A percentile compares a stretch with the other conserved stretches of the same genome.
phyloP scores from a whole-genome alignment of 2,329 filamentous ascomycete species.

The Cyphellophora europaea region DNA sequence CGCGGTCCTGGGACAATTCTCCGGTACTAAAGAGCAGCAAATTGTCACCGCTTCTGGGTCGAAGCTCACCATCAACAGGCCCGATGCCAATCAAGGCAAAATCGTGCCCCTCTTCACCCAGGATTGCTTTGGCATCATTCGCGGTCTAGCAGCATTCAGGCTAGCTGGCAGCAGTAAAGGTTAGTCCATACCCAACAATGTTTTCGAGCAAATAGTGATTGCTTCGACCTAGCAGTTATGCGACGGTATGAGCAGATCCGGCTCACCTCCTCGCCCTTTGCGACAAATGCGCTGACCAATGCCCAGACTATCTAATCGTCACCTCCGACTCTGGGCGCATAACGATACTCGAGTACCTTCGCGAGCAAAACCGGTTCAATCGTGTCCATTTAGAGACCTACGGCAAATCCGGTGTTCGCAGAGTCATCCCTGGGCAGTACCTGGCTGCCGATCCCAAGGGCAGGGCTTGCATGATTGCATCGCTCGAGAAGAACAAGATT shows the following conservation, averaged over 20 bases:
- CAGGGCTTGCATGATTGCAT: slow-evolving; percentile 86
- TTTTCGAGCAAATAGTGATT: neutral
- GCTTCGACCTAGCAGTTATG: neutral
- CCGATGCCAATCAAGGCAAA: slow-evolving; percentile 76
- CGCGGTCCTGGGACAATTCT: slow-evolving; percentile 89
- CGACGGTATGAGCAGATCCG: neutral
- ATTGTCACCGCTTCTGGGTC: slow-evolving; percentile 91
- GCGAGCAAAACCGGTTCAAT: slow-evolving; percentile 76
- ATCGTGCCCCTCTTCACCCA: slow-evolving; percentile 80
- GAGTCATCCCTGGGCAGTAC: slow-evolving; percentile 92
- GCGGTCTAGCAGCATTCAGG: slow-evolving; percentile 78
- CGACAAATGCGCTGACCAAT: slow-evolving; percentile 6
- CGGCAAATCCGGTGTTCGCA: slow-evolving; percentile 88
- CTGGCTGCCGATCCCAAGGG: slow-evolving; percentile 93
- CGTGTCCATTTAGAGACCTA: slow-evolving; percentile 94
- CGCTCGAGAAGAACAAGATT: slow-evolving; percentile 97
- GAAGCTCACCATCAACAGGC: slow-evolving; percentile 75
- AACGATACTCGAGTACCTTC: slow-evolving; percentile 84
- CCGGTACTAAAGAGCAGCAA: slow-evolving; percentile 93
- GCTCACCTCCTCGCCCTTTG: neutral
- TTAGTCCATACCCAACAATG: slow-evolving; percentile 31
- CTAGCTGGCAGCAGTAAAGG: slow-evolving; percentile 92
- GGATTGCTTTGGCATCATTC: slow-evolving; percentile 92
- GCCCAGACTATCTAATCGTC: slow-evolving; percentile 83
- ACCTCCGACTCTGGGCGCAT: slow-evolving; percentile 94